A percentile compares a stretch with the other conserved stretches of the same genome.
phyloP scores from a whole-genome alignment of 2,329 filamentous ascomycete genomes.

The Gyromitra esculenta region DNA sequence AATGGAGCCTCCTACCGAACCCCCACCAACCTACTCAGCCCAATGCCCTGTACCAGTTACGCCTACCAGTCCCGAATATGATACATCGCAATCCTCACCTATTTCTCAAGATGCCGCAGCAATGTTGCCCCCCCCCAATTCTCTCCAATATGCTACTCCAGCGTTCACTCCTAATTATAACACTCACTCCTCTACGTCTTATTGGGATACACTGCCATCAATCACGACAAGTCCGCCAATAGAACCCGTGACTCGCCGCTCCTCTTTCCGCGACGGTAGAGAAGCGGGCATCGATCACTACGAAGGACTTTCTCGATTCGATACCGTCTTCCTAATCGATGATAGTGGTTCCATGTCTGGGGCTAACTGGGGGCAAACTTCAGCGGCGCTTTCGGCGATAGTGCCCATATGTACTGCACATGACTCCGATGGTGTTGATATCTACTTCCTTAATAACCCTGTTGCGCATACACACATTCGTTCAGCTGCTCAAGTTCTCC shows the following conservation, averaged over 20 bases:
- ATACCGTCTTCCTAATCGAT: constrained; percentile 90
- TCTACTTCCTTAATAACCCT: constrained; percentile 86
- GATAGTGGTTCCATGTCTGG: constrained; percentile 89
- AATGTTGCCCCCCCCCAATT: not conserved
- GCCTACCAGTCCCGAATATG: not conserved
- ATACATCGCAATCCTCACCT: not conserved
- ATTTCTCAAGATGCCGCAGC: not conserved
- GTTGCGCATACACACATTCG: constrained; percentile 68
- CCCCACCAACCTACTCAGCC: not conserved
- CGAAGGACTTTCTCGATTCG: constrained; percentile 79
- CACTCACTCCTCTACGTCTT: not conserved
- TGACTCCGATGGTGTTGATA: constrained; percentile 85
- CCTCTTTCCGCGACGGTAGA: constrained; percentile 10
- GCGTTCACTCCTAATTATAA: not conserved
- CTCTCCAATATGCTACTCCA: constrained; percentile 2
- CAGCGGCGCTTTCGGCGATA: constrained; percentile 75
- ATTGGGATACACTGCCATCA: not conserved
- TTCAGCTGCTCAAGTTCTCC: constrained; percentile 67
- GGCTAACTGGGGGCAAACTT: constrained; percentile 75
- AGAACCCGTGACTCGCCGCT: not conserved
- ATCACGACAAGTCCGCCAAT: not conserved
- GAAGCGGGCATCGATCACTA: constrained; percentile 68
- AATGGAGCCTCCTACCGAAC: not conserved
- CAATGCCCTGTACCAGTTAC: not conserved
- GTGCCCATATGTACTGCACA: constrained; percentile 81